Evolutionary conservation across 177 flowering plant genomes (phyloP).

Genomic region (Tripterygium wilfordii): DNA sequence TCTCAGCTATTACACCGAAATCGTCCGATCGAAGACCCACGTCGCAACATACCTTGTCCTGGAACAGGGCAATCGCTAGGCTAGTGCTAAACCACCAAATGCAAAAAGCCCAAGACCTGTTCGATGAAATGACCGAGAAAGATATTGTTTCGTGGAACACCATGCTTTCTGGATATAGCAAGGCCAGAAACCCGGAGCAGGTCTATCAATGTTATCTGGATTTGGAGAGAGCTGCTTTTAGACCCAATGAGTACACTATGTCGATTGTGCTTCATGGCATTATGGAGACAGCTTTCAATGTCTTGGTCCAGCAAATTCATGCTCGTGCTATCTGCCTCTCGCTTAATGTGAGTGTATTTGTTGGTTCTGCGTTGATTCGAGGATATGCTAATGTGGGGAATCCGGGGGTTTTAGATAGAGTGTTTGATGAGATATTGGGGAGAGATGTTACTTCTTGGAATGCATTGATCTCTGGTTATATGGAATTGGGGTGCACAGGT

Average conservation of each 20-base stretch:
- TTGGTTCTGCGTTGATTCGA: constrained; percentile 49
- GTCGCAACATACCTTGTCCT: constrained; percentile 21
- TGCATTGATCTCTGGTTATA: constrained; percentile 45
- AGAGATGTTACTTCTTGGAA: constrained; percentile 43
- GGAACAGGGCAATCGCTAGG: constrained; percentile 36
- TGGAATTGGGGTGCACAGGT: constrained; percentile 33
- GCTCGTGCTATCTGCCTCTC: constrained; percentile 22
- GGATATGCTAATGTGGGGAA: constrained; percentile 33
- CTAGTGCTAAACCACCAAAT: constrained; percentile 13
- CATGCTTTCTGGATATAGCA: constrained; percentile 32
- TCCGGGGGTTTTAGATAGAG: constrained; percentile 12
- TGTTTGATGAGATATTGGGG: constrained; percentile 40
- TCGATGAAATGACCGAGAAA: constrained; percentile 52
- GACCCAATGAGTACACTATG: constrained; percentile 35
- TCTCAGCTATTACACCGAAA: no score
- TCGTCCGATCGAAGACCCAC: constrained; percentile 30
- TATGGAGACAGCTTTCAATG: constrained; percentile 14
- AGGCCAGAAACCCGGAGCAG: constrained; percentile 12
- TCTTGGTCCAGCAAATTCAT: constrained; percentile 45
- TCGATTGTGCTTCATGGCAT: constrained; percentile 24
- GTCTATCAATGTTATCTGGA: constrained; percentile 18
- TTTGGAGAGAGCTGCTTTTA: constrained; percentile 26
- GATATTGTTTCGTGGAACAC: constrained; percentile 50
- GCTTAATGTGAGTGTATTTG: constrained; percentile 23
- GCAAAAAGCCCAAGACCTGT: constrained; percentile 31